Evolutionary conservation across 2,329 filamentous ascomycete genomes (phyloP).

Genomic region (Penicillium sclerotigenum): DNA sequence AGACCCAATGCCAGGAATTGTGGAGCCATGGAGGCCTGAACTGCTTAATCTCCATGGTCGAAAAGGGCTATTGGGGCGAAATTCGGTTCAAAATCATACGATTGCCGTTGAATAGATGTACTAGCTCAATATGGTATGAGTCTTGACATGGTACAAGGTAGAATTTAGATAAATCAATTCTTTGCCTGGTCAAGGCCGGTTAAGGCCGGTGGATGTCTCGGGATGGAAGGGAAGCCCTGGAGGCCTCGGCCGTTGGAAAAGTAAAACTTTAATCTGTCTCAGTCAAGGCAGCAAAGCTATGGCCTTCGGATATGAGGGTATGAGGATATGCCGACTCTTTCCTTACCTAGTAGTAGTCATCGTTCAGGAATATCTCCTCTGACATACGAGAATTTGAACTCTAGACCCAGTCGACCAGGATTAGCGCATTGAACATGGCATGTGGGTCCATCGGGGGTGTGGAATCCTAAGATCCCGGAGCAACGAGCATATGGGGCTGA

Average conservation of each 20-base stretch:
- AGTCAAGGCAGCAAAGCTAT: neutral
- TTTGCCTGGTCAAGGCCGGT: neutral
- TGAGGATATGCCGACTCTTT: neutral
- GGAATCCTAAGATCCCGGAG: slow-evolving; percentile 19
- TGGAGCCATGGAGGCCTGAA: slow-evolving; percentile 3
- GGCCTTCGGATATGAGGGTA: neutral
- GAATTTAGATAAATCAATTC: neutral
- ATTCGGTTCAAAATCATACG: neutral
- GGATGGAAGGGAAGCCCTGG: slow-evolving; percentile 5
- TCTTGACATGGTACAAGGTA: slow-evolving; percentile 1
- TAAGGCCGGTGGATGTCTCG: slow-evolving; percentile 6
- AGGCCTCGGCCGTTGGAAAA: slow-evolving; percentile 1
- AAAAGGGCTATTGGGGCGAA: neutral
- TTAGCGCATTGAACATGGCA: neutral
- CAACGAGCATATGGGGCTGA: slow-evolving; percentile 18
- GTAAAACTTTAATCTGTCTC: slow-evolving; percentile 3
- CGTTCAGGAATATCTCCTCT: neutral
- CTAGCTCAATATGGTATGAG: neutral
- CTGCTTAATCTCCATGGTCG: neutral
- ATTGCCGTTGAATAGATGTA: neutral
- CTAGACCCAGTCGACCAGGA: slow-evolving; percentile 4
- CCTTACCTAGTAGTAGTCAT: neutral
- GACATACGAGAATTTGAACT: neutral
- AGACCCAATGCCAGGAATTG: neutral
- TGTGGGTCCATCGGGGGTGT: neutral